These are phyloP conservation scores for Neurospora intermedia DNA, from an alignment of 495 filamentous ascomycete genomes.

Conservation along the genomic window DNA sequence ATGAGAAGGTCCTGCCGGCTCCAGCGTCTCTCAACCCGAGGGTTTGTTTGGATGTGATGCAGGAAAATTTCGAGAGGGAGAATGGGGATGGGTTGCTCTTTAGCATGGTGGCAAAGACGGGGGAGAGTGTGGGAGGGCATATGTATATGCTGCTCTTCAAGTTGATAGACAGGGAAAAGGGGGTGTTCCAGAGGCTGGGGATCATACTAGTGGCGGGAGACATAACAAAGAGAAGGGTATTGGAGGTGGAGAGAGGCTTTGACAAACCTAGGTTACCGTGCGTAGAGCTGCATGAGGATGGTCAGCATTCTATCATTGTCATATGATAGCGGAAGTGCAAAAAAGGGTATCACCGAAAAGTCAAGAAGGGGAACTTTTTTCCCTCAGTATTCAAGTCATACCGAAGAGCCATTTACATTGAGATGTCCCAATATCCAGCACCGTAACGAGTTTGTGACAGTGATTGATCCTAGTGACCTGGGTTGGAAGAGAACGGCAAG, in stretches of 20 bases:
- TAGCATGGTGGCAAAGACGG: background rate
- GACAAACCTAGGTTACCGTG: background rate
- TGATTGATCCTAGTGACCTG: background rate
- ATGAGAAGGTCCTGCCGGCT: background rate
- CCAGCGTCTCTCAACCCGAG: background rate
- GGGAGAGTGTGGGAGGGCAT: background rate
- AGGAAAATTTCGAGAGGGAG: background rate
- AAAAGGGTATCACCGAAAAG: background rate
- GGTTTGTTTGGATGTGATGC: background rate
- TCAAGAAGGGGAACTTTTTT: background rate
- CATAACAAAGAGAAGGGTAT: background rate
- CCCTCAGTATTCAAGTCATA: background rate
- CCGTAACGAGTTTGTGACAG: background rate
- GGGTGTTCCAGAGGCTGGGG: background rate
- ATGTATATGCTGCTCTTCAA: background rate
- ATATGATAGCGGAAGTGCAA: background rate
- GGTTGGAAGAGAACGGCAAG: background rate
- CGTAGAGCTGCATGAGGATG: background rate
- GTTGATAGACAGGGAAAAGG: background rate
- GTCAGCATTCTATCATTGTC: background rate
- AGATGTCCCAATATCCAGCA: background rate
- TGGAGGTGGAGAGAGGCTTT: background rate
- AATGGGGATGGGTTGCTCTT: background rate
- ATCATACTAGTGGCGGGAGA: background rate
- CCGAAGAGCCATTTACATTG: background rate